Evolutionary conservation across 2,329 filamentous ascomycete species (phyloP).

Genomic region (Colletotrichum somersetense): DNA sequence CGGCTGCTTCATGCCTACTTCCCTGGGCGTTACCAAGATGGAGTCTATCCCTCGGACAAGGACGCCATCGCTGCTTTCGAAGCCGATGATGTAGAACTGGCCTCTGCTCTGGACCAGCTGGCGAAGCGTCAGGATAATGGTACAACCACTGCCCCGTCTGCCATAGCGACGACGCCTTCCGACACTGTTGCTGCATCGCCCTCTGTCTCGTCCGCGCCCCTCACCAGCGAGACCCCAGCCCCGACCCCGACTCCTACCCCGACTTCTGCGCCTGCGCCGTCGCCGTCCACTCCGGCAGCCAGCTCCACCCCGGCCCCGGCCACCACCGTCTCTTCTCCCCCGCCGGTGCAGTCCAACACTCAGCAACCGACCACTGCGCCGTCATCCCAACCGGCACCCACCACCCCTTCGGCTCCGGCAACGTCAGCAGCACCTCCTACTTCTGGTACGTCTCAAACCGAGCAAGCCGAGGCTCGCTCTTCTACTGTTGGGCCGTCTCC

Average conservation of each 20-base stretch:
- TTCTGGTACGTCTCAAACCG: constrained; percentile 45
- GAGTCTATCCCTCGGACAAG: constrained; percentile 75
- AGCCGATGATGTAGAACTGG: constrained; percentile 70
- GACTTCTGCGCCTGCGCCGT: constrained; percentile 45
- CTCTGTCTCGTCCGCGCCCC: constrained; percentile 18
- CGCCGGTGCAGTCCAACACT: constrained; percentile 32
- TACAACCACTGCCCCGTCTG: constrained; percentile 45
- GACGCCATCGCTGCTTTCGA: constrained; percentile 74
- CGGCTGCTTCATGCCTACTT: constrained; percentile 74
- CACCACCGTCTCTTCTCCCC: constrained; percentile 34
- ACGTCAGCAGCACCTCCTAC: constrained; percentile 48
- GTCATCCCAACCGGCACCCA: constrained; percentile 31
- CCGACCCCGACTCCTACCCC: constrained; percentile 43
- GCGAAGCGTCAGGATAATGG: constrained; percentile 69
- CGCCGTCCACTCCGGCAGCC: constrained; percentile 30
- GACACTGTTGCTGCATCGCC: constrained; percentile 38
- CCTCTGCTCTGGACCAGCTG: constrained; percentile 72
- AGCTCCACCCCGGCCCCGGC: constrained; percentile 27
- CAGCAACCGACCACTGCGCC: constrained; percentile 34
- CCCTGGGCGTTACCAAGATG: constrained; percentile 74
- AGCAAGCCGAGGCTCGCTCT: constrained; percentile 44
- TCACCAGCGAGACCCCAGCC: constrained; percentile 36
- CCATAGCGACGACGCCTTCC: constrained; percentile 33
- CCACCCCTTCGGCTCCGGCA: constrained; percentile 46
- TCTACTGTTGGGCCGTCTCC: constrained; percentile 49